These are phyloP conservation scores for Cercis canadensis DNA, from an alignment of 306 rosid species.

Conservation along the genomic window DNA sequence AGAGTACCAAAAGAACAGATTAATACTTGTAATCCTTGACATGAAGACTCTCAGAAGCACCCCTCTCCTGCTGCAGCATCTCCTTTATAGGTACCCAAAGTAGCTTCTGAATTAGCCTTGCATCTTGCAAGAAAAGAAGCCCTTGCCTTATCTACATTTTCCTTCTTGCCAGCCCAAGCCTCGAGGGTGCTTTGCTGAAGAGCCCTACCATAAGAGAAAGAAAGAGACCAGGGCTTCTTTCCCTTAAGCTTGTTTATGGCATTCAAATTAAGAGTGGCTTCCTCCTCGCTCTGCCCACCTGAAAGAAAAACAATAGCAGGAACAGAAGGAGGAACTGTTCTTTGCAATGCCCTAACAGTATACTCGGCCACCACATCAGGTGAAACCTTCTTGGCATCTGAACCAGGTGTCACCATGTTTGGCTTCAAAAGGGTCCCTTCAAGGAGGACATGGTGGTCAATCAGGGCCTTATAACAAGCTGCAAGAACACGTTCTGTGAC, in stretches of 20 bases:
- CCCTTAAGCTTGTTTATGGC: constrained; percentile 57
- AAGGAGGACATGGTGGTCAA: constrained; percentile 57
- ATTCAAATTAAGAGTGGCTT: constrained; percentile 54
- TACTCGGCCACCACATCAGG: constrained; percentile 55
- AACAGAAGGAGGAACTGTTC: constrained; percentile 55
- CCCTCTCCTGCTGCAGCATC: constrained; percentile 50
- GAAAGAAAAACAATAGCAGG: constrained; percentile 60
- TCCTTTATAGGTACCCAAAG: constrained; percentile 51
- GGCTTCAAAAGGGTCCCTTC: constrained; percentile 66
- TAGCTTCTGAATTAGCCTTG: constrained; percentile 65
- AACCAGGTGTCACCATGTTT: constrained; percentile 67
- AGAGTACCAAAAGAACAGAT: neutral
- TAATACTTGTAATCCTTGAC: constrained; percentile 37
- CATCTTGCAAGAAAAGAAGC: constrained; percentile 54
- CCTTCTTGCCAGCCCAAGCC: constrained; percentile 57
- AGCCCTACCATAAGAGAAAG: constrained; percentile 62
- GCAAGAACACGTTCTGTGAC: constrained; percentile 59
- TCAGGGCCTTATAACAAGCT: constrained; percentile 59
- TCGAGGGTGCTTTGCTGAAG: constrained; percentile 59
- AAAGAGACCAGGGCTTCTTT: constrained; percentile 58
- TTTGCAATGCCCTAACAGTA: constrained; percentile 51
- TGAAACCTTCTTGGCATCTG: constrained; percentile 46
- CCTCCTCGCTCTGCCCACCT: constrained; percentile 66
- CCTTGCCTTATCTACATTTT: constrained; percentile 47
- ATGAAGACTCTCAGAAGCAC: constrained; percentile 54